These are phyloP conservation scores for Fusarium napiforme DNA, from an alignment of 2,329 filamentous ascomycete genomes.

Conservation along the genomic window DNA sequence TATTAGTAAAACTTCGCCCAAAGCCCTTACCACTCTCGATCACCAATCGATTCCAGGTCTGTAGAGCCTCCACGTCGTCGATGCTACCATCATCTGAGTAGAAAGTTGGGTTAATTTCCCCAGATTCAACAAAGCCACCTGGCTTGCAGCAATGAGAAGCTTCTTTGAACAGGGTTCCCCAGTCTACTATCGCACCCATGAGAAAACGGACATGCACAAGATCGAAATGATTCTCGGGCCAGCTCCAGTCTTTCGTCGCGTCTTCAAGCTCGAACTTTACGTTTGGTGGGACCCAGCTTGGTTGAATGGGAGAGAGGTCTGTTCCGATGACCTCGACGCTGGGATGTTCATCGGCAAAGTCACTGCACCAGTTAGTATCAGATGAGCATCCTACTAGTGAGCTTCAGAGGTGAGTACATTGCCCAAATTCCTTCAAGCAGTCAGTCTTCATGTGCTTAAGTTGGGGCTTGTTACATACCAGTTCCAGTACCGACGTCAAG, in stretches of 20 bases:
- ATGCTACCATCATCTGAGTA: neutral
- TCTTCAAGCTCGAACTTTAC: neutral
- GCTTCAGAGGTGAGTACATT: neutral
- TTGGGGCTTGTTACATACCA: neutral
- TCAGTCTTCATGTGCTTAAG: neutral
- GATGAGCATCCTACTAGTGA: rapidly evolving
- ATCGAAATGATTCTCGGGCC: neutral
- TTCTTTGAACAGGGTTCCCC: neutral
- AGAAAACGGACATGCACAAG: neutral
- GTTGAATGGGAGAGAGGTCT: neutral
- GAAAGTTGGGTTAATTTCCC: neutral
- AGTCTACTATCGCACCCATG: neutral
- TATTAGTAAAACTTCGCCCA: neutral
- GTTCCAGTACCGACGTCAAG: neutral
- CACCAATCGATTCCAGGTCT: neutral
- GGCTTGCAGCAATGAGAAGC: neutral
- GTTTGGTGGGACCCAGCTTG: neutral
- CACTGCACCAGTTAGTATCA: neutral
- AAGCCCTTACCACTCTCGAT: neutral
- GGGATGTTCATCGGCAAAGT: neutral
- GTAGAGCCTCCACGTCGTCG: neutral
- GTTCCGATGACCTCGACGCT: neutral
- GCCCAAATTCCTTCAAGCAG: neutral
- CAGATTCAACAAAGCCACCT: neutral
- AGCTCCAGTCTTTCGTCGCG: neutral